Percentiles rank a stretch among this genome's conserved stretches.
phyloP scores from a whole-genome alignment of 768 basidiomycete species.

The Podaxis sp. region DNA sequence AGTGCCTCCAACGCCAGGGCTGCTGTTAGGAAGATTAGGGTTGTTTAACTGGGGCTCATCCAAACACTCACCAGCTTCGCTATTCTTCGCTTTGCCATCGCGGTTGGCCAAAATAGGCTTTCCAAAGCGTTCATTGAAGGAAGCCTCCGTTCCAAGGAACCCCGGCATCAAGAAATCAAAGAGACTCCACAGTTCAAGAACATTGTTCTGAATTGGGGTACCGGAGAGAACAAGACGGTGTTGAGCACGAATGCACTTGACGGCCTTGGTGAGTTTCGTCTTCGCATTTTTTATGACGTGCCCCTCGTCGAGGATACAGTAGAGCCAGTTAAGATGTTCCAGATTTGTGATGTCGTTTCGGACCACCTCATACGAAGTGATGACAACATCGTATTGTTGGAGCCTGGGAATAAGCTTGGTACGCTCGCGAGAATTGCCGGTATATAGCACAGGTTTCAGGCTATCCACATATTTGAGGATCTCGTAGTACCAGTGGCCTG shows the following conservation, averaged over 20 bases:
- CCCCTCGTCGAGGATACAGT: conserved; percentile 97
- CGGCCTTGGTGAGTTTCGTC: conserved; percentile 95
- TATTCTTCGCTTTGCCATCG: conserved; percentile 92
- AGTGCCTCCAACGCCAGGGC: conserved; percentile 92
- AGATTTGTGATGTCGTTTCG: conserved; percentile 88
- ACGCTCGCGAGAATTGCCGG: conserved; percentile 84
- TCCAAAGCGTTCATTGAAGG: conserved; percentile 94
- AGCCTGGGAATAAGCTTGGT: conserved; percentile 64
- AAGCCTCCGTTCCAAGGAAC: conserved; percentile 92
- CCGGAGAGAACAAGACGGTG: conserved; percentile 95
- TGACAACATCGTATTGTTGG: conserved; percentile 80
- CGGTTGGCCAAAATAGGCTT: conserved; percentile 94
- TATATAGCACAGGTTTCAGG: conserved; percentile 83
- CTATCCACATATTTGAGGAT: conserved; percentile 89
- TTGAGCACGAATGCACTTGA: conserved; percentile 86
- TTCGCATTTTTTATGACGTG: conserved; percentile 99
- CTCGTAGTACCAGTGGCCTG: conserved; percentile 99
- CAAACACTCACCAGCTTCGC: conserved; percentile 79
- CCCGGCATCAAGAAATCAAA: conserved; percentile 99
- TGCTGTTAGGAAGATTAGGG: conserved; percentile 46
- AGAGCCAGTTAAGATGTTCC: conserved; percentile 80
- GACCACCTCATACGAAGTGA: conserved; percentile 97
- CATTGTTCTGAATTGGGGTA: conserved; percentile 99
- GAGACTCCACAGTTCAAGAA: conserved; percentile 95
- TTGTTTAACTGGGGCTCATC: neutral